A percentile compares a stretch with the other conserved stretches of the same genome.
phyloP scores from a whole-genome alignment of 2,329 filamentous ascomycete species.

The Aureobasidium sp. region DNA sequence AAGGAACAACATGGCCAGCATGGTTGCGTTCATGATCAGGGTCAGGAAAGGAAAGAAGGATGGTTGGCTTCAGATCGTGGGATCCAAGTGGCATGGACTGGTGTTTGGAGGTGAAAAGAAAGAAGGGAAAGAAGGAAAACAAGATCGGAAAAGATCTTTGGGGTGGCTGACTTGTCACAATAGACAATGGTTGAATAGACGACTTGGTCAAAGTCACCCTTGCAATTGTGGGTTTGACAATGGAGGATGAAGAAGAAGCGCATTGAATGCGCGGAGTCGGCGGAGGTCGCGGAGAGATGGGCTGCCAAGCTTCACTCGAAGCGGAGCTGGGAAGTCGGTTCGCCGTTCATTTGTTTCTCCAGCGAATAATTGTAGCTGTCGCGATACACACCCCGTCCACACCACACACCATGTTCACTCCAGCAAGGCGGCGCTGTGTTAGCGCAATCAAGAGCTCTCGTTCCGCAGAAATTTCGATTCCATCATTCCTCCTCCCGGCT shows the following conservation, averaged over 20 bases:
- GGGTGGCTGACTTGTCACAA: background rate
- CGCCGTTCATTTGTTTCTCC: conserved; percentile 1
- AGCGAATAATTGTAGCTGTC: background rate
- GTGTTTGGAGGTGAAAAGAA: background rate
- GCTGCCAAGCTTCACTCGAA: conserved; percentile 1
- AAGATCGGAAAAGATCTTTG: background rate
- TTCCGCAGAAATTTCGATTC: conserved; percentile 41
- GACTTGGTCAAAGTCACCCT: background rate
- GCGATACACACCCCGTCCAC: background rate
- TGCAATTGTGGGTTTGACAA: conserved; percentile 6
- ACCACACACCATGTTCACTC: conserved; percentile 53
- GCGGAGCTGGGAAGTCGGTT: background rate
- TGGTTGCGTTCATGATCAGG: conserved; percentile 6
- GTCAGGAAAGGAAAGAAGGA: background rate
- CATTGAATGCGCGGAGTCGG: background rate
- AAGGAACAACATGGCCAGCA: conserved; percentile 1
- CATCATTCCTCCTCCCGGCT: conserved; percentile 65
- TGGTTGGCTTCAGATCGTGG: conserved; percentile 3
- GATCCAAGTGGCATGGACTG: background rate
- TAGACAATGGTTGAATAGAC: background rate
- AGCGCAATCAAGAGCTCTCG: conserved; percentile 9
- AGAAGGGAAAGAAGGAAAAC: background rate
- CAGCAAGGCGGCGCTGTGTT: conserved; percentile 54
- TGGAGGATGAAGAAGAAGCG: background rate
- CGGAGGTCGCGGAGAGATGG: background rate